Evolutionary conservation across 2,329 filamentous ascomycete genomes (phyloP).

Genomic region (Xylariales sp.): DNA sequence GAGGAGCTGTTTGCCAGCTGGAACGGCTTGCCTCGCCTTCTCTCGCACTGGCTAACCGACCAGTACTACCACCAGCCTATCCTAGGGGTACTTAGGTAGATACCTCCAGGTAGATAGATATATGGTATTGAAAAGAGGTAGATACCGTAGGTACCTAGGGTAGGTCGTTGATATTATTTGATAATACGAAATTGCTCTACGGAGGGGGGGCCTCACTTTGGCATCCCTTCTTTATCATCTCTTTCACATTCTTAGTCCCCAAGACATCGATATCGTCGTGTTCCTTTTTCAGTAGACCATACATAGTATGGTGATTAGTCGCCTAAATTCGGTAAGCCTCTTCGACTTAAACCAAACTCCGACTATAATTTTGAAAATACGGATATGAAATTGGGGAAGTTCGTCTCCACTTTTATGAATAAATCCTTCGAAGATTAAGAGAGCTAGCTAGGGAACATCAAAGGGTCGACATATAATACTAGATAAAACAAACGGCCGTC

Average conservation of each 20-base stretch:
- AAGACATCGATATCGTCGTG: not conserved
- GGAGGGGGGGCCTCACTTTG: not conserved
- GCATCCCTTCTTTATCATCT: not conserved
- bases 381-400: not conserved
- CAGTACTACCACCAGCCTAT: no score
- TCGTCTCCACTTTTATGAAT: not conserved
- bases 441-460: not conserved
- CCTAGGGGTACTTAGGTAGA: no score
- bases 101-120: not conserved
- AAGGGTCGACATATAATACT: no score
- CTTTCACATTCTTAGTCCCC: not conserved
- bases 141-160: not conserved
- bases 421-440: not conserved
- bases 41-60: not conserved
- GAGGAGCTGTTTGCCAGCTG: conserved; percentile 16
- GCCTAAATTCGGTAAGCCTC: no score
- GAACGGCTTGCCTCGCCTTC: not conserved
- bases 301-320: no score
- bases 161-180: no score
- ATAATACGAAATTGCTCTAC: not conserved
- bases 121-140: not conserved
- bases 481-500: no score
- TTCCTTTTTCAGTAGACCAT: not conserved
- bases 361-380: not conserved
- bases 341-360: not conserved